Percentiles rank a stretch among this genome's conserved stretches.
phyloP scores from a whole-genome alignment of 2,329 filamentous ascomycete genomes.

The Paecilomyces variotii region DNA sequence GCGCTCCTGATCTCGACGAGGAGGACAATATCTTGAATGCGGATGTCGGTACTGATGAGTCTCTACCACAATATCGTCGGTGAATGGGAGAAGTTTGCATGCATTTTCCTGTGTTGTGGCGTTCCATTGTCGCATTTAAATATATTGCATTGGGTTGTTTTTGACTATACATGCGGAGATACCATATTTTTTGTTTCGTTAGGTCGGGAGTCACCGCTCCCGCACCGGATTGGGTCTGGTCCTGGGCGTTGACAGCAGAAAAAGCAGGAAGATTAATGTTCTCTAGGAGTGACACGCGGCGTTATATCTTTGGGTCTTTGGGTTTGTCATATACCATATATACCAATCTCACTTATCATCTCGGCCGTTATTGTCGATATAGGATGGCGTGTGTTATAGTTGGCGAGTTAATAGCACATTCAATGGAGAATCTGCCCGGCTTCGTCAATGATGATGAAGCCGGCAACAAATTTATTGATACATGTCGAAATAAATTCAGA shows the following conservation, averaged over 20 bases:
- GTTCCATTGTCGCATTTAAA: constrained; percentile 9
- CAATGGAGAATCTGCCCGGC: background rate
- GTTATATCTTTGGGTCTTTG: background rate
- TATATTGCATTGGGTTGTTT: constrained; percentile 19
- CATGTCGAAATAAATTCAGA: no score
- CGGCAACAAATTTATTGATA: background rate
- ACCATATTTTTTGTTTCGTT: constrained; percentile 17
- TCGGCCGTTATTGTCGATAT: background rate
- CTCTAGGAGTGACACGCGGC: background rate
- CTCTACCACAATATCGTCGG: constrained; percentile 38
- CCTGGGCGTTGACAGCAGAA: background rate
- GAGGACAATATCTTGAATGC: constrained; percentile 41
- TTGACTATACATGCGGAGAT: constrained; percentile 17
- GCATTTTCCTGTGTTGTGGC: background rate
- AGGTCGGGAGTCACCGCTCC: background rate
- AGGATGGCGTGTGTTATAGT: background rate
- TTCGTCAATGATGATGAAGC: background rate
- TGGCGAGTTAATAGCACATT: background rate
- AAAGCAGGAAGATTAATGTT: background rate
- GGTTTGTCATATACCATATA: background rate
- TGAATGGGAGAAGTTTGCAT: constrained; percentile 13
- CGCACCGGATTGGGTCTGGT: background rate
- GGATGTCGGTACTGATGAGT: constrained; percentile 29
- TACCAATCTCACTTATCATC: background rate
- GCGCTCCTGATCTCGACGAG: constrained; percentile 52